A percentile compares a stretch with the other conserved stretches of the same genome.
These are phyloP conservation scores for Pichia sp. DNA, from an alignment of 1,139 yeast species.

Conservation along the genomic window DNA sequence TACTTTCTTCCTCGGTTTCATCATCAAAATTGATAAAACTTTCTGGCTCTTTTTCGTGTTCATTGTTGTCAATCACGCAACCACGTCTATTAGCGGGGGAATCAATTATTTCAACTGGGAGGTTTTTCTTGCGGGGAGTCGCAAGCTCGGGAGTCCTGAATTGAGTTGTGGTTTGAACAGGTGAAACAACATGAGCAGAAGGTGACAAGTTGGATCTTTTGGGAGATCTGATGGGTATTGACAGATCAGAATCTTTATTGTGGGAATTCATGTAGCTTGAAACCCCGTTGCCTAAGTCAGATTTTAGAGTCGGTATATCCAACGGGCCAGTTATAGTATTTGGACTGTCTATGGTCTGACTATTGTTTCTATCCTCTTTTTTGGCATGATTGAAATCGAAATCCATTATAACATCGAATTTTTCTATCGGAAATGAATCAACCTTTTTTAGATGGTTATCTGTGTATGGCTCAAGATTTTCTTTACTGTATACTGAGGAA, in stretches of 20 bases:
- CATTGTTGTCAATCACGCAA: constrained; percentile 8
- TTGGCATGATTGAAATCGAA: background rate
- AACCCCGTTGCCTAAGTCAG: background rate
- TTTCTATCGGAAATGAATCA: constrained; percentile 8
- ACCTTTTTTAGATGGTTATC: background rate
- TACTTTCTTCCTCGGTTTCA: constrained; percentile 17
- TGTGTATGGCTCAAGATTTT: background rate
- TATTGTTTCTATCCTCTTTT: background rate
- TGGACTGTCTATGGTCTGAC: background rate
- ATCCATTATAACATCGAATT: constrained; percentile 5
- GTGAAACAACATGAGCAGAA: constrained; percentile 6
- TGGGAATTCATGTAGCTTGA: constrained; percentile 2
- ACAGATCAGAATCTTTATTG: constrained; percentile 3
- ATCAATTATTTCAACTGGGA: constrained; percentile 1
- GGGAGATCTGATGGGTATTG: constrained; percentile 15
- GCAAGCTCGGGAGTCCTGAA: constrained; percentile 15
- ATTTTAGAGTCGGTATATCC: constrained; percentile 3
- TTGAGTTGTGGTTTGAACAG: constrained; percentile 13
- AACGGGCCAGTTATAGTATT: background rate
- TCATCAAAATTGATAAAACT: constrained; percentile 19
- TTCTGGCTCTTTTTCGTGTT: constrained; percentile 14
- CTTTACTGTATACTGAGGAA: constrained; percentile 4
- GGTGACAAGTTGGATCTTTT: constrained; percentile 10
- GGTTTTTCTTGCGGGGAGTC: constrained; percentile 9
- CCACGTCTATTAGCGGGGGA: constrained; percentile 10